Evolutionary conservation across 176 grass and related monocot genomes (phyloP).

Genomic region (Hordeum marinum): DNA sequence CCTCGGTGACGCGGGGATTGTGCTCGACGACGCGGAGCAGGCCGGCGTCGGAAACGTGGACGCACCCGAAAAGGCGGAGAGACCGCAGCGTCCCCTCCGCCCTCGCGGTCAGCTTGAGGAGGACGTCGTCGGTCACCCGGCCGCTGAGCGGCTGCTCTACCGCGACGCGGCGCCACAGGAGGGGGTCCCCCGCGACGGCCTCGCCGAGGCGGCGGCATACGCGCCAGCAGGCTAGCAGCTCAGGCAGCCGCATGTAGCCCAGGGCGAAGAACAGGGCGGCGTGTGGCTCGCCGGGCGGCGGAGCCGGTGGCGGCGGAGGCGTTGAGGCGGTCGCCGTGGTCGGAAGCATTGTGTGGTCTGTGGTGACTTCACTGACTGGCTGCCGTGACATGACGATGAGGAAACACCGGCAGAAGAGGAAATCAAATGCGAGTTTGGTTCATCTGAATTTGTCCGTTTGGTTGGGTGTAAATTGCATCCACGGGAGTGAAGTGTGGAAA

Average conservation of each 20-base stretch:
- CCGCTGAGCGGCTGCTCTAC: slow-evolving; percentile 26
- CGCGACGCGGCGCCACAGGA: slow-evolving; percentile 46
- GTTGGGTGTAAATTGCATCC: too few species aligned
- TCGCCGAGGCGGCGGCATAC: slow-evolving; percentile 39
- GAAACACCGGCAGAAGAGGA: background rate
- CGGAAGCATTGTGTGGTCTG: slow-evolving; percentile 36
- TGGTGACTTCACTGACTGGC: background rate
- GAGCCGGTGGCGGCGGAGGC: background rate
- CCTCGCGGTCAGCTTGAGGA: slow-evolving; percentile 25
- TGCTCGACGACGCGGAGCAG: slow-evolving; percentile 50
- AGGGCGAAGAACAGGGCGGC: slow-evolving; percentile 57
- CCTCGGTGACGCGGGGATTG: slow-evolving; percentile 73
- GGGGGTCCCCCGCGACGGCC: slow-evolving; percentile 43
- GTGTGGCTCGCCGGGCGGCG: slow-evolving; percentile 25
- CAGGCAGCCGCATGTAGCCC: slow-evolving; percentile 47
- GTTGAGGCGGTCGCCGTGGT: slow-evolving; percentile 11
- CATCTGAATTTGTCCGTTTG: background rate
- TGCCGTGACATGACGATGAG: background rate
- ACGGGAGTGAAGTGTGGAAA: too few species aligned
- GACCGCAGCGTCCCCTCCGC: slow-evolving; percentile 39
- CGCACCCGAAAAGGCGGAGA: slow-evolving; percentile 59
- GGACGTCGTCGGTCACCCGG: slow-evolving; percentile 30
- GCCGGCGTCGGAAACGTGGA: slow-evolving; percentile 52
- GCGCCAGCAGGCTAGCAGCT: slow-evolving; percentile 54
- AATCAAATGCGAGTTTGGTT: background rate